These are phyloP conservation scores for Cucurbita pepo DNA, from an alignment of 306 rosid species.

Conservation along the genomic window DNA sequence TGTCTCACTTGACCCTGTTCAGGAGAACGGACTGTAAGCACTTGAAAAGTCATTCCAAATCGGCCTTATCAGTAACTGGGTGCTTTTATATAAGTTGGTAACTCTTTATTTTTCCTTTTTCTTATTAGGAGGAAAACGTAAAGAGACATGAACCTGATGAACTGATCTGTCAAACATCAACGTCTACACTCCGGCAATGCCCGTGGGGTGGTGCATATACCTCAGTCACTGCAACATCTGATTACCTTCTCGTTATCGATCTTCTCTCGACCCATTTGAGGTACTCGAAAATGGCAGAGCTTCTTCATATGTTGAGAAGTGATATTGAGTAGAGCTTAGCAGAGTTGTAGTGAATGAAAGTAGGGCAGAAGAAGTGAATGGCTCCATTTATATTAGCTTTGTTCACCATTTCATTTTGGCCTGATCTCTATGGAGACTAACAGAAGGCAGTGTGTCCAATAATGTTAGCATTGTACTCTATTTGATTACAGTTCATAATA, in stretches of 20 bases:
- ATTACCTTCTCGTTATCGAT: background rate
- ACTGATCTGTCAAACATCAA: background rate
- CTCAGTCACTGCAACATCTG: background rate
- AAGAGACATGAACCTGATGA: background rate
- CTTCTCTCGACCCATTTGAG: background rate
- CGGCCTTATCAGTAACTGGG: background rate
- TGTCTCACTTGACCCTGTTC: background rate
- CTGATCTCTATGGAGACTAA: background rate
- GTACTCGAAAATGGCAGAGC: background rate
- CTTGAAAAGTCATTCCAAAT: background rate
- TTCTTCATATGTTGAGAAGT: background rate
- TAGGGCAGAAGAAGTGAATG: background rate
- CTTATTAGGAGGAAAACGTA: background rate
- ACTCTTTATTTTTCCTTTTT: background rate
- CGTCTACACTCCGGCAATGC: background rate
- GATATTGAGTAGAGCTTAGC: background rate
- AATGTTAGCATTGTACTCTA: background rate
- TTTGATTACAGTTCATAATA: background rate
- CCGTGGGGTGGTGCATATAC: background rate
- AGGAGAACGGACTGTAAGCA: background rate
- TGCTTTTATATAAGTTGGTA: background rate
- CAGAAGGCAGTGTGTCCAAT: background rate
- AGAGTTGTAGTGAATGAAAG: background rate
- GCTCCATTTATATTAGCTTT: background rate
- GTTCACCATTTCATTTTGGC: too few species aligned